phyloP scores from a whole-genome alignment of 2,329 filamentous ascomycete species.

The Xylaria sp. region DNA sequence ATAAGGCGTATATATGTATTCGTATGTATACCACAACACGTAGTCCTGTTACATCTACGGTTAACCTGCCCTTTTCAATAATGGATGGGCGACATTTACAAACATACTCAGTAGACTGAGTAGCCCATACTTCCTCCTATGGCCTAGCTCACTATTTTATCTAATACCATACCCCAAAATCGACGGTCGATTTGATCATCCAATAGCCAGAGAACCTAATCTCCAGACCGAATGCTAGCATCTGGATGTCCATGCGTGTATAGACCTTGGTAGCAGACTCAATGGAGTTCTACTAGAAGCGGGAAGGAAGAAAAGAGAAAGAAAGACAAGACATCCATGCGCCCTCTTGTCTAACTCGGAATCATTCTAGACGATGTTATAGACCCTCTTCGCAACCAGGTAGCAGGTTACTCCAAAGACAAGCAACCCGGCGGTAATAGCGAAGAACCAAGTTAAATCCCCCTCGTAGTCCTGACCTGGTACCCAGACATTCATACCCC shows the following conservation, averaged over 20 bases:
- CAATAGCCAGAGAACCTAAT: not conserved
- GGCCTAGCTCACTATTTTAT: not conserved
- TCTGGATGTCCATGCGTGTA: conserved; percentile 25
- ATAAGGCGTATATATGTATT: not conserved
- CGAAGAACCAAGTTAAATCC: conserved; percentile 80
- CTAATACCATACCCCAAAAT: not conserved
- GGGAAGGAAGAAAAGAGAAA: not conserved
- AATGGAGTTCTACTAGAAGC: not conserved
- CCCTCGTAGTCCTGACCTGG: conserved; percentile 87
- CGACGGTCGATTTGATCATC: not conserved
- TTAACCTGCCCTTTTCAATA: not conserved
- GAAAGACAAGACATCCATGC: not conserved
- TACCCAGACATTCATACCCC: conserved; percentile 99
- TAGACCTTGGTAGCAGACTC: not conserved
- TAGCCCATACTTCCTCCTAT: not conserved
- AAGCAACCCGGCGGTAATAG: conserved; percentile 78
- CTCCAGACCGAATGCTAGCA: conserved; percentile 6
- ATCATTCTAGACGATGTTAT: conserved; percentile 66
- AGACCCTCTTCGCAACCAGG: conserved; percentile 83
- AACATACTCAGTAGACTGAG: not conserved
- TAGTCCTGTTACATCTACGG: not conserved
- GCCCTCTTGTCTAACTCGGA: not conserved
- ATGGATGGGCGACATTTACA: not conserved
- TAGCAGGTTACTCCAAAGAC: conserved; percentile 85
- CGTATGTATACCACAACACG: not conserved